These are phyloP conservation scores for Sinapis alba DNA, from an alignment of 441 rosid genomes.

Conservation along the genomic window DNA sequence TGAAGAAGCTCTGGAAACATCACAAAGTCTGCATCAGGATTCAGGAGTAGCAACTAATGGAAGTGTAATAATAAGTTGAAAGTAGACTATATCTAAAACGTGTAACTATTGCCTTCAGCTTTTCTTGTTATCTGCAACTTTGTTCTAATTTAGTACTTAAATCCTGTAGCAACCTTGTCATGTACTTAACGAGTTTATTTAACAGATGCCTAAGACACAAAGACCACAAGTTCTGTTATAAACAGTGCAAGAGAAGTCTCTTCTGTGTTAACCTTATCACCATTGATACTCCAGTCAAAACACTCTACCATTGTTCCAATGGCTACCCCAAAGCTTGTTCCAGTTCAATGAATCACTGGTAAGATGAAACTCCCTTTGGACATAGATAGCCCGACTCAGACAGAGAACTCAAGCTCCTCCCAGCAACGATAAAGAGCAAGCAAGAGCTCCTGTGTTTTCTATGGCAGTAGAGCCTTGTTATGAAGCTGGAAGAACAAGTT, in stretches of 20 bases:
- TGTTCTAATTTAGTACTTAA: constrained; percentile 4
- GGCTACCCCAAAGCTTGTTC: constrained; percentile 60
- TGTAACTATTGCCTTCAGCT: constrained; percentile 25
- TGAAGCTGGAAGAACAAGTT: constrained; percentile 41
- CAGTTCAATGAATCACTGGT: constrained; percentile 92
- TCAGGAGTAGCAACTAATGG: constrained; percentile 30
- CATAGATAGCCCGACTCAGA: constrained; percentile 62
- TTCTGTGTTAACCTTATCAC: background rate
- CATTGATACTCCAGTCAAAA: background rate
- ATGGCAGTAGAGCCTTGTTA: constrained; percentile 96
- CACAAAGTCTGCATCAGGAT: constrained; percentile 25
- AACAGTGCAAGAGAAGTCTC: background rate
- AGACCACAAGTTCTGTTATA: background rate
- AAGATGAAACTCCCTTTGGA: constrained; percentile 95
- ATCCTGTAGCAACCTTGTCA: background rate
- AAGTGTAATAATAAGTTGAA: constrained; percentile 33
- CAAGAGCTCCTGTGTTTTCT: constrained; percentile 75
- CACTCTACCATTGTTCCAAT: background rate
- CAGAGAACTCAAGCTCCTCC: constrained; percentile 81
- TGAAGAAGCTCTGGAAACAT: constrained; percentile 42
- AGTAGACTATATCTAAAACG: constrained; percentile 18
- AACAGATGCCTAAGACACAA: background rate
- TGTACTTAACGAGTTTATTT: background rate
- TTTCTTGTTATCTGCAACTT: constrained; percentile 25
- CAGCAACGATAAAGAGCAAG: constrained; percentile 61